phyloP scores from a whole-genome alignment of 2,329 filamentous ascomycete species.

The Cercospora brassicicola region DNA sequence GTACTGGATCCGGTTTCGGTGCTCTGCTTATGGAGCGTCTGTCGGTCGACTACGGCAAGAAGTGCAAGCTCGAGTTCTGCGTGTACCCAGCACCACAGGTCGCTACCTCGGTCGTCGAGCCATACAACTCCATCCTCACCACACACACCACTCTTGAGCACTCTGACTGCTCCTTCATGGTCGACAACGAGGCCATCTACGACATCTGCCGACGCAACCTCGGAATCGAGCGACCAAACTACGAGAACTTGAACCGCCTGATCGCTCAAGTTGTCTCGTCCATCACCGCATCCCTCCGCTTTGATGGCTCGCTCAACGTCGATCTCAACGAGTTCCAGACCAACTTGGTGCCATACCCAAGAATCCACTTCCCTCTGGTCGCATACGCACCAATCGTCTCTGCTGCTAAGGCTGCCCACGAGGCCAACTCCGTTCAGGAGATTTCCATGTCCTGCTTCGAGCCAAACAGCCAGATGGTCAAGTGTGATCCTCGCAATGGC shows the following conservation, averaged over 20 bases:
- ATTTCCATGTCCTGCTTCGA: constrained; percentile 99
- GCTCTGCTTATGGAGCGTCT: constrained; percentile 98
- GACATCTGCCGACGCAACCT: constrained; percentile 98
- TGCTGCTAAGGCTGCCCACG: constrained; percentile 91
- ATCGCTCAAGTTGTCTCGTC: constrained; percentile 99
- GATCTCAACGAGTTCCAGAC: constrained; percentile 99
- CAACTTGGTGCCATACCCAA: constrained; percentile 97
- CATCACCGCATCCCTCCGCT: constrained; percentile 96
- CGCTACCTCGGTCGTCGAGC: constrained; percentile 95
- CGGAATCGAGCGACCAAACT: constrained; percentile 94
- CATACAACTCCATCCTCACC: constrained; percentile 99
- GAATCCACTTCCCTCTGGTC: constrained; percentile 98
- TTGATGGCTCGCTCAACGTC: constrained; percentile 98
- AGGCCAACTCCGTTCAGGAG: constrained; percentile 97
- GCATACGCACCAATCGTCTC: constrained; percentile 94
- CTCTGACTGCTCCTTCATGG: constrained; percentile 99
- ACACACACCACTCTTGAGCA: constrained; percentile 99
- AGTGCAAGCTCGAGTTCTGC: constrained; percentile 99
- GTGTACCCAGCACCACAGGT: constrained; percentile 98
- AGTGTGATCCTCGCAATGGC: constrained; percentile 96
- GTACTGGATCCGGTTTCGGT: constrained; percentile 97
- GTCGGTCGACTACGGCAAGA: constrained; percentile 99
- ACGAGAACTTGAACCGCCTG: constrained; percentile 97
- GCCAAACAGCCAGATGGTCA: constrained; percentile 99
- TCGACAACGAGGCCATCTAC: constrained; percentile 99